Percentiles rank a stretch among this genome's conserved stretches.
Conservation (phyloP, 441 rosid species). For the Gossypium laxum region DNA sequence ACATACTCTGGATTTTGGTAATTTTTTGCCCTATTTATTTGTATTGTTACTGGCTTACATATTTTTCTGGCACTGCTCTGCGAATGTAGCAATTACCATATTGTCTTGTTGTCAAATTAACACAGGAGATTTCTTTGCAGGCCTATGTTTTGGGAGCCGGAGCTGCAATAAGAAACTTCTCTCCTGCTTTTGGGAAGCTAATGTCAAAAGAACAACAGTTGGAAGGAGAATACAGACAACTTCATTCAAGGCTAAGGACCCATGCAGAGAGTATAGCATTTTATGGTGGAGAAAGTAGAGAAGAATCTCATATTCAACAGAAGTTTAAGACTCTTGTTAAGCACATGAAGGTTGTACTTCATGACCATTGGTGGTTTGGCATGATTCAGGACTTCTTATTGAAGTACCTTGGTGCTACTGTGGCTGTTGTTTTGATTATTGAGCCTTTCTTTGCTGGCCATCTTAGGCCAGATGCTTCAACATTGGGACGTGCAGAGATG, state of each 20-base stretch:
- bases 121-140: conserved; percentile 31
- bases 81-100: background rate
- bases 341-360: conserved; percentile 73
- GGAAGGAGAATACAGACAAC: conserved; percentile 94
- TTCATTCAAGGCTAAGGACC: conserved; percentile 96
- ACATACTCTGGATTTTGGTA: conserved; percentile 93
- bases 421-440: conserved; percentile 83
- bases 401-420: conserved; percentile 98
- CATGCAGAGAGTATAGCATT: conserved; percentile 98
- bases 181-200: conserved; percentile 94
- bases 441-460: conserved; percentile 95
- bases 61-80: background rate
- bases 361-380: conserved; percentile 99
- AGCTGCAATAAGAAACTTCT: conserved; percentile 69
- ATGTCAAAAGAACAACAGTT: conserved; percentile 92
- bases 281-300: conserved; percentile 89
- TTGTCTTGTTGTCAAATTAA: conserved; percentile 17
- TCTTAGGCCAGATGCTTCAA: conserved; percentile 83
- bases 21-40: conserved; percentile 16
- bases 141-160: conserved; percentile 95
- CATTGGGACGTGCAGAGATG: conserved; percentile 94
- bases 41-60: background rate
- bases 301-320: conserved; percentile 82
- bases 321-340: conserved; percentile 68
- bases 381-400: conserved; percentile 96